Evolutionary conservation across 805 yeast genomes (phyloP).

Genomic region (Vanderwaltozyma tropicalis): DNA sequence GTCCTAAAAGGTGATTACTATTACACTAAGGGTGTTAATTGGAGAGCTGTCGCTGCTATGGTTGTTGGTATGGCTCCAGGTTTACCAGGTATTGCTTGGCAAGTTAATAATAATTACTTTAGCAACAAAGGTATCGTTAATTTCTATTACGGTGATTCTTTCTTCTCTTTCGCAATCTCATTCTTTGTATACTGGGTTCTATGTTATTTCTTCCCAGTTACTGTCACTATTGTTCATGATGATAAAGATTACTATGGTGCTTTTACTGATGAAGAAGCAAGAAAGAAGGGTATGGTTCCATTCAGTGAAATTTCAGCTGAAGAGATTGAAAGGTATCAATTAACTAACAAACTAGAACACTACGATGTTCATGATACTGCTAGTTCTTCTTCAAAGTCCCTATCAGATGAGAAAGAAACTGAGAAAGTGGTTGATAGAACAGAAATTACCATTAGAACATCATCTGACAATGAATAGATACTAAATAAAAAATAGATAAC

Average conservation of each 20-base stretch:
- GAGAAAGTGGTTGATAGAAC: not conserved
- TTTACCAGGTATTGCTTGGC: slow-evolving; percentile 38
- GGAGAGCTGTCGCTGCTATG: slow-evolving; percentile 29
- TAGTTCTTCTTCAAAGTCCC: not conserved
- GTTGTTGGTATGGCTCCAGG: slow-evolving; percentile 36
- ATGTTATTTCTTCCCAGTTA: slow-evolving; percentile 30
- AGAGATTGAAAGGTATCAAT: slow-evolving; percentile 9
- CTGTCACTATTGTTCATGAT: slow-evolving; percentile 30
- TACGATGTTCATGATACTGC: not conserved
- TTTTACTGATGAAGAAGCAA: slow-evolving; percentile 30
- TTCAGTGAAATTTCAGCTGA: slow-evolving; percentile 21
- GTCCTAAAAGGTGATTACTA: slow-evolving; percentile 28
- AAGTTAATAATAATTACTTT: slow-evolving; percentile 23
- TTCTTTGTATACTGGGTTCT: slow-evolving; percentile 30
- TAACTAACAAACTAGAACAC: not conserved
- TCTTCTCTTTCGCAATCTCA: slow-evolving; percentile 34
- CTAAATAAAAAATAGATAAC: too few species aligned
- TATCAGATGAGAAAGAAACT: not conserved
- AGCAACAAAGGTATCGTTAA: slow-evolving; percentile 30
- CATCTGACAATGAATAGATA: too few species aligned
- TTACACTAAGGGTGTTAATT: slow-evolving; percentile 31
- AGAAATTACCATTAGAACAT: not conserved
- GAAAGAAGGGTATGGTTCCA: slow-evolving; percentile 26
- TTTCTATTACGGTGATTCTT: slow-evolving; percentile 35
- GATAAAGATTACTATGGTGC: slow-evolving; percentile 32